A percentile compares a stretch with the other conserved stretches of the same genome.
Evolutionary conservation across 768 basidiomycete species (phyloP).

Genomic region (Suillus brevipes): DNA sequence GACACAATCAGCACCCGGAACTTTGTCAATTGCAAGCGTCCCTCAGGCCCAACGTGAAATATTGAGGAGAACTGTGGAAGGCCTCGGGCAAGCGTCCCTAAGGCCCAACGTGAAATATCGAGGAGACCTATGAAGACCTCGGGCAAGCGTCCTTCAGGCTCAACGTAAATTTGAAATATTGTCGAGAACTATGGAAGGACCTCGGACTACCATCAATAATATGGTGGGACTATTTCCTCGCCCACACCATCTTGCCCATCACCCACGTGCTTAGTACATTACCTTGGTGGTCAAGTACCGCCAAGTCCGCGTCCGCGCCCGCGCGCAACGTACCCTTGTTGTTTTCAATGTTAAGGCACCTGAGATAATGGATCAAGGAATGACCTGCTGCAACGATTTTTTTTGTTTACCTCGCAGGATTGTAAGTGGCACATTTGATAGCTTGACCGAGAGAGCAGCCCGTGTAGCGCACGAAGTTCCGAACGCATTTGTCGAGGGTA

Average conservation of each 20-base stretch:
- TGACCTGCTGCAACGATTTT: not conserved
- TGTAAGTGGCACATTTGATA: conserved; percentile 82
- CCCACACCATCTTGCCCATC: conserved; percentile 73
- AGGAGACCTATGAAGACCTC: not conserved
- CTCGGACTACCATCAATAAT: not conserved
- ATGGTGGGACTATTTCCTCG: conserved; percentile 22
- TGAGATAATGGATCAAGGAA: conserved; percentile 25
- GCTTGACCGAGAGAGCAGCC: conserved; percentile 82
- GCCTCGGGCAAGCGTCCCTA: not conserved
- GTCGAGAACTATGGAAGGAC: not conserved
- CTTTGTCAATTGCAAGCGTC: no score
- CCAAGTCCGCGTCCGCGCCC: conserved; percentile 86
- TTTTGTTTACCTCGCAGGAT: conserved; percentile 69
- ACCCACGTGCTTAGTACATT: conserved; percentile 75
- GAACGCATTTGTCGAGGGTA: conserved; percentile 81
- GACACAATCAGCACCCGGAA: no score
- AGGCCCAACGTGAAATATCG: not conserved
- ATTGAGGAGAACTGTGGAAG: no score
- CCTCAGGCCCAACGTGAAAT: no score
- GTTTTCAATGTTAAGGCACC: conserved; percentile 76
- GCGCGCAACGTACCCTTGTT: conserved; percentile 78
- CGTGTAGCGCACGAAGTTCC: conserved; percentile 83
- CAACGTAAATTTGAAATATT: not conserved
- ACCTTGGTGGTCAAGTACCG: conserved; percentile 70
- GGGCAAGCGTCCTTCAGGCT: not conserved